These are phyloP conservation scores for Globisporangium ultimum DNA, from an alignment of 352 stramenopile genomes.

Conservation along the genomic window DNA sequence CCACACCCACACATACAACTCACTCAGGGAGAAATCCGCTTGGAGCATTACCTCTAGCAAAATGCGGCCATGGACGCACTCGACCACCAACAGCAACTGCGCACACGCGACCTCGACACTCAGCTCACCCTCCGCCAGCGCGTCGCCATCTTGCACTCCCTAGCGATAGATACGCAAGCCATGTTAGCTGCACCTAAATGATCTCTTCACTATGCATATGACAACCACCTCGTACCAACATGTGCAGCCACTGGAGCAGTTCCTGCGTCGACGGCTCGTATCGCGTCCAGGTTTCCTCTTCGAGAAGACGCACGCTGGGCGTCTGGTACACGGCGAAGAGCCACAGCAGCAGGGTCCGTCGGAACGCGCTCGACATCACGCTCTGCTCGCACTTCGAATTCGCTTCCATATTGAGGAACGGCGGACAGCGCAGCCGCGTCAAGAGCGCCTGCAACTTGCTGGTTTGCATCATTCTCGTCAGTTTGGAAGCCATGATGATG, in stretches of 20 bases:
- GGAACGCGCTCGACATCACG: slow-evolving; percentile 14
- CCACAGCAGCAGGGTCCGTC: slow-evolving; percentile 39
- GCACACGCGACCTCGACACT: slow-evolving; percentile 18
- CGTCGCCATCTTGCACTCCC: slow-evolving; percentile 23
- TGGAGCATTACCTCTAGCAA: slow-evolving; percentile 33
- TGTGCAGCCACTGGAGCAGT: slow-evolving; percentile 28
- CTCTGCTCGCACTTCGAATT: slow-evolving; percentile 13
- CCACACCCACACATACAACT: background rate
- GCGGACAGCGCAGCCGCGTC: slow-evolving; percentile 28
- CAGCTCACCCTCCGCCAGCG: slow-evolving; percentile 21
- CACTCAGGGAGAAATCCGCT: too few species aligned
- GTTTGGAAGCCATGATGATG: background rate
- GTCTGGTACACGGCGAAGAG: slow-evolving; percentile 33
- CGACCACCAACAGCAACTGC: slow-evolving; percentile 21
- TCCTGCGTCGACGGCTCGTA: slow-evolving; percentile 26
- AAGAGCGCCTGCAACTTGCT: slow-evolving; percentile 19
- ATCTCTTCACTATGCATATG: background rate
- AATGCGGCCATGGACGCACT: slow-evolving; percentile 45
- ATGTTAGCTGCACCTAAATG: background rate
- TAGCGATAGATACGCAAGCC: slow-evolving; percentile 2
- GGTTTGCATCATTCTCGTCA: background rate
- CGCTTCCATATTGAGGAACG: slow-evolving; percentile 19
- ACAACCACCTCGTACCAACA: slow-evolving; percentile 14
- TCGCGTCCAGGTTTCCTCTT: slow-evolving; percentile 27
- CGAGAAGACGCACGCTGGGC: slow-evolving; percentile 21